A percentile compares a stretch with the other conserved stretches of the same genome.
phyloP scores from a whole-genome alignment of 441 rosid genomes.

The Gossypium schwendimanii region DNA sequence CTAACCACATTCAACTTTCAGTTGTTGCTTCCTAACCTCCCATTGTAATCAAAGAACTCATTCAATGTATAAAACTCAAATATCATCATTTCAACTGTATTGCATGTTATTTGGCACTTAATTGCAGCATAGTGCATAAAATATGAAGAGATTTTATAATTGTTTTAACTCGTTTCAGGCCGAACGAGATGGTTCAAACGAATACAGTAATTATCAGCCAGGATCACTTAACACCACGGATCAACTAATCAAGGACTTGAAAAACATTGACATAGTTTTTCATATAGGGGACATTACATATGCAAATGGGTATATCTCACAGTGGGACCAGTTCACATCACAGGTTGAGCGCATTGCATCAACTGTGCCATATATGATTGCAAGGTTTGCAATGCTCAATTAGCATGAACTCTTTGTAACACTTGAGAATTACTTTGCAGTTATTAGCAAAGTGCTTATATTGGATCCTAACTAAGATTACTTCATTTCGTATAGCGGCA shows the following conservation, averaged over 20 bases:
- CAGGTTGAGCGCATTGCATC: neutral
- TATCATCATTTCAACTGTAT: neutral
- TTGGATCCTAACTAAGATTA: neutral
- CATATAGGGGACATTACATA: neutral
- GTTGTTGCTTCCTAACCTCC: neutral
- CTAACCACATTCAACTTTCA: neutral
- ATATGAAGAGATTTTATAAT: neutral
- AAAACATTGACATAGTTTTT: neutral
- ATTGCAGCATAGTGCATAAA: neutral
- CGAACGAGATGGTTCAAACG: neutral
- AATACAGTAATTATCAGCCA: neutral
- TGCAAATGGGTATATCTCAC: neutral
- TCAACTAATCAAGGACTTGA: neutral
- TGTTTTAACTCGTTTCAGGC: neutral
- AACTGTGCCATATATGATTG: neutral
- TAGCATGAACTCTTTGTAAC: neutral
- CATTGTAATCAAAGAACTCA: neutral
- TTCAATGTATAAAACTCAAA: neutral
- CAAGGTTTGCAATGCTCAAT: neutral
- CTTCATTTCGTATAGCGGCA: neutral
- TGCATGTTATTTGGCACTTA: neutral
- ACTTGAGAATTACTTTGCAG: neutral
- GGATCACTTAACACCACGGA: neutral
- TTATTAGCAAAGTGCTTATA: neutral
- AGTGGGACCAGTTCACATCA: slow-evolving; percentile 1